A percentile compares a stretch with the other conserved stretches of the same genome.
Evolutionary conservation across 805 yeast species (phyloP).

Genomic region (Candida suzukii): DNA sequence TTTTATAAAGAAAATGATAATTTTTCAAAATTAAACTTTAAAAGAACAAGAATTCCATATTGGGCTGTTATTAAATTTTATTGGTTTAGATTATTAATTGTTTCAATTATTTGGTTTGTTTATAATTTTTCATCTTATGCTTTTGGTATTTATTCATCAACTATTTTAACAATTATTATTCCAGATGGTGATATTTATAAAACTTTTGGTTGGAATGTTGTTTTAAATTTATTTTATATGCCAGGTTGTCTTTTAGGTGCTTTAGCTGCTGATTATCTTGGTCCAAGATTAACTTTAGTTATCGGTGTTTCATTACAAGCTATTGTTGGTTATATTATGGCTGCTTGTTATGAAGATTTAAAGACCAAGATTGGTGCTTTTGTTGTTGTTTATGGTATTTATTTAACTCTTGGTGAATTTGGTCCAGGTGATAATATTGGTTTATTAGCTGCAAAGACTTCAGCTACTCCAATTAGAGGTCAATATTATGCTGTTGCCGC

Average conservation of each 20-base stretch:
- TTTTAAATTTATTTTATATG: conserved; percentile 77
- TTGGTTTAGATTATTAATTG: conserved; percentile 70
- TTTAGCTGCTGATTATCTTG: conserved; percentile 73
- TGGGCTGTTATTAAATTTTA: conserved; percentile 66
- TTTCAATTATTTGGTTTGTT: conserved; percentile 81
- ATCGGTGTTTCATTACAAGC: conserved; percentile 71
- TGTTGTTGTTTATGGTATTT: conserved; percentile 83
- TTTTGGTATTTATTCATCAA: conserved; percentile 76
- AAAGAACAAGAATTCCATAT: conserved; percentile 59
- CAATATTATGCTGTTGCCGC: conserved; percentile 89
- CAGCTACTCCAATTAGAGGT: conserved; percentile 84
- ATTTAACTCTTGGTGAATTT: conserved; percentile 82
- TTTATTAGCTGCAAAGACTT: conserved; percentile 76
- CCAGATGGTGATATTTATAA: conserved; percentile 57
- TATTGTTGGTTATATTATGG: conserved; percentile 76
- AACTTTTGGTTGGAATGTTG: conserved; percentile 89
- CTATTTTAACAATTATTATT: conserved; percentile 54
- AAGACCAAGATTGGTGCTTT: conserved; percentile 65
- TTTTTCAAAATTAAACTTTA: conserved; percentile 65
- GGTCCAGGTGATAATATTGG: conserved; percentile 95
- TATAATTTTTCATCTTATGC: conserved; percentile 87
- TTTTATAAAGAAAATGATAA: conserved; percentile 68
- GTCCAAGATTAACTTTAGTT: conserved; percentile 78
- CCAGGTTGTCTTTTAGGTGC: conserved; percentile 93
- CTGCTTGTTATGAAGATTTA: conserved; percentile 55